Evolutionary conservation across 2,329 filamentous ascomycete species (phyloP).

Genomic region (Aureobasidium mangrovei): DNA sequence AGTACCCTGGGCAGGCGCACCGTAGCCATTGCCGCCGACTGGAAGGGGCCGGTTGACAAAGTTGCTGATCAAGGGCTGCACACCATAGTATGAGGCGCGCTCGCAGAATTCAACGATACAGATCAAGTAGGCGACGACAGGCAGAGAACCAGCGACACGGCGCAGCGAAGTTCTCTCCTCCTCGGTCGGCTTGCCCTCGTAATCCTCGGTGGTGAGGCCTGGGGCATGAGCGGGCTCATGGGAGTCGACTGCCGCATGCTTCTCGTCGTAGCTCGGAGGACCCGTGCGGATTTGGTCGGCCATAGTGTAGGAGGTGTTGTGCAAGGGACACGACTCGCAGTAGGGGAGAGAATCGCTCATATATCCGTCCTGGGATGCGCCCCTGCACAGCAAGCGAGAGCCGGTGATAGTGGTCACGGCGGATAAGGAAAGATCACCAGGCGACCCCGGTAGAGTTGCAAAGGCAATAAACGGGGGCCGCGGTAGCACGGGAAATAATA

Average conservation of each 20-base stretch:
- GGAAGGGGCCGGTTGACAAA: conserved; percentile 55
- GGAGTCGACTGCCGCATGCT: background rate
- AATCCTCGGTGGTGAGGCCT: conserved; percentile 15
- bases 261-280: background rate
- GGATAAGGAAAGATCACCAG: too few species aligned
- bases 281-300: conserved; percentile 6
- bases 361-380: too few species aligned
- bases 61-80: conserved; percentile 49
- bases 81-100: conserved; percentile 52
- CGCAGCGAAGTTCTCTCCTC: conserved; percentile 40
- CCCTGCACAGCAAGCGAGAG: too few species aligned
- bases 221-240: conserved; percentile 14
- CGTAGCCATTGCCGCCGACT: conserved; percentile 28
- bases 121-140: conserved; percentile 46
- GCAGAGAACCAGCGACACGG: conserved; percentile 43
- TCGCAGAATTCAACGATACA: conserved; percentile 54
- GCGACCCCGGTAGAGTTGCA: too few species aligned
- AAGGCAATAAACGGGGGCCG: too few species aligned
- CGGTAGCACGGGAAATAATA: too few species aligned
- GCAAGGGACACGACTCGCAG: too few species aligned
- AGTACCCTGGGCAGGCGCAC: conserved; percentile 25
- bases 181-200: conserved; percentile 32
- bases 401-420: too few species aligned
- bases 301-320: background rate
- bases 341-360: too few species aligned